These are phyloP conservation scores for Galerina sulciceps DNA, from an alignment of 768 basidiomycete species.

Conservation along the genomic window DNA sequence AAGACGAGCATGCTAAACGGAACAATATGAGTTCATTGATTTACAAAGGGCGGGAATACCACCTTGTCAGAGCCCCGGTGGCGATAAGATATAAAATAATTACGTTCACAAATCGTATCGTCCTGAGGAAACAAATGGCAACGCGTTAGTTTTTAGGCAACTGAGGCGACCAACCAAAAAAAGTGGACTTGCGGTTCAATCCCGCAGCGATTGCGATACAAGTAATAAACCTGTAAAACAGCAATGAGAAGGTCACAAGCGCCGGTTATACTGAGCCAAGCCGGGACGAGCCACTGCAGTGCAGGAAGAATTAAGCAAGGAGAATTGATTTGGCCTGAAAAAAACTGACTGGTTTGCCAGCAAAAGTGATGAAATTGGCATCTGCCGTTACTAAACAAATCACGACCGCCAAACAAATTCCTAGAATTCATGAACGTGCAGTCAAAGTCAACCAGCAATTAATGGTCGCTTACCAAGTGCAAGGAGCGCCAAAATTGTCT, in stretches of 20 bases:
- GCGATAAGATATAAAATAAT: background rate
- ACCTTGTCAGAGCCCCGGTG: background rate
- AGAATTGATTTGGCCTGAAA: too few relatives aligned
- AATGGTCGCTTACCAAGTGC: background rate
- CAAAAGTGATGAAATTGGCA: background rate
- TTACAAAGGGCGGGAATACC: background rate
- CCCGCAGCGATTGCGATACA: background rate
- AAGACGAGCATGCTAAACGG: background rate
- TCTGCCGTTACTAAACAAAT: background rate
- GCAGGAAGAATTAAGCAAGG: background rate
- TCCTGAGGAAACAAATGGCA: background rate
- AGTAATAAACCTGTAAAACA: background rate
- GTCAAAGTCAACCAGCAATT: background rate
- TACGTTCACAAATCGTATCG: background rate
- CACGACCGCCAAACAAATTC: background rate
- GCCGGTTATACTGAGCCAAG: background rate
- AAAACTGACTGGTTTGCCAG: background rate
- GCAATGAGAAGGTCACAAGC: background rate
- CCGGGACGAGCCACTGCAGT: background rate
- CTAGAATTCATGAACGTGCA: background rate
- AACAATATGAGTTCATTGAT: too few relatives aligned
- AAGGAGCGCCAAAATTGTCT: background rate
- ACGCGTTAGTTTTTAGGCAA: too few relatives aligned
- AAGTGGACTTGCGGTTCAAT: too few relatives aligned
- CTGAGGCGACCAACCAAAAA: too few relatives aligned